Conservation (phyloP, 2,329 filamentous ascomycete genomes). For the Seiridium unicorne region DNA sequence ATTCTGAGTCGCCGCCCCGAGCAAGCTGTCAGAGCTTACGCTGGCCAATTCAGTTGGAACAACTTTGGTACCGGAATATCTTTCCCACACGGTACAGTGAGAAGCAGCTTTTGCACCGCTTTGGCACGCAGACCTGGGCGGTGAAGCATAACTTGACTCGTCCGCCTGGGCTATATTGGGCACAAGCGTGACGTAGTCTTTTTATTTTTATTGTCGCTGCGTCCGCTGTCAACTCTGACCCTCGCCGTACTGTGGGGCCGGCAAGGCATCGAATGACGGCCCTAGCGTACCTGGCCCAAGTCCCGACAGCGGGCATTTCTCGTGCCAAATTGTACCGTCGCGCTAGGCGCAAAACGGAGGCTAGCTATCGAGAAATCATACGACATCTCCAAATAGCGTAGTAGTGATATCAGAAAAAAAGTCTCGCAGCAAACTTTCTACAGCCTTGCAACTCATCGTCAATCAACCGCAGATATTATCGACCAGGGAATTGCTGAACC, state of each 20-base stretch:
- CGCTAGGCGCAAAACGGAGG: background rate
- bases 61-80: too few relatives aligned
- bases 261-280: background rate
- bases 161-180: background rate
- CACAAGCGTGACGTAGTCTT: background rate
- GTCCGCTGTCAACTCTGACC: background rate
- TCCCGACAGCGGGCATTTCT: background rate
- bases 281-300: background rate
- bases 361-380: slow-evolving; percentile 2
- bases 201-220: background rate
- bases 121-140: too few relatives aligned
- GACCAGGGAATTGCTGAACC: too few relatives aligned
- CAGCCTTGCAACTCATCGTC: background rate
- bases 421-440: background rate
- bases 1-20: background rate
- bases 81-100: too few relatives aligned
- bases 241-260: background rate
- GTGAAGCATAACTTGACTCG: too few relatives aligned
- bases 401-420: background rate
- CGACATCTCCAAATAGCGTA: slow-evolving; percentile 6
- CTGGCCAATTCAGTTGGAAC: too few relatives aligned
- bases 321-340: background rate
- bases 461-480: background rate
- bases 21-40: too few relatives aligned
- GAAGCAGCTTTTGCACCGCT: too few relatives aligned